Percentiles rank a stretch among this genome's conserved stretches.
Conservation (phyloP, 2,329 filamentous ascomycete genomes). For the Penicillium corylophilum region DNA sequence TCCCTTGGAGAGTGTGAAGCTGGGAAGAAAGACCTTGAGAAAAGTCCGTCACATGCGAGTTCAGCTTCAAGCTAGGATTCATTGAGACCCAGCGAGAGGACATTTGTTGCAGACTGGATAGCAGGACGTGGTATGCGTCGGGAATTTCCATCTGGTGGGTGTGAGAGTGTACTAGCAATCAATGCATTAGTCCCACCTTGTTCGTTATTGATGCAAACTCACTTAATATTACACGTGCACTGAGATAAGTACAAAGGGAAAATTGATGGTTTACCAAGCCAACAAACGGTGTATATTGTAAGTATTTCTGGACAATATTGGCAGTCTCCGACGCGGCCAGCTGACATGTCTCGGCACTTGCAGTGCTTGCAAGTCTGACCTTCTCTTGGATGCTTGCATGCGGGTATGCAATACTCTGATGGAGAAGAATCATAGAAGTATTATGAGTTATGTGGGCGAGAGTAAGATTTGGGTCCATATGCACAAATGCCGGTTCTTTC, state of each 20-base stretch:
- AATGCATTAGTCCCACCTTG: too few species aligned
- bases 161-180: slow-evolving; percentile 4
- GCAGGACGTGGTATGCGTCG: background rate
- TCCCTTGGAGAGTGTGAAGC: background rate
- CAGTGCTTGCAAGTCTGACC: slow-evolving; percentile 43
- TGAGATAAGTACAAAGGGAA: slow-evolving; percentile 49
- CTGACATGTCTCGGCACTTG: slow-evolving; percentile 52
- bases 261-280: slow-evolving; percentile 37
- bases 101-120: slow-evolving; percentile 8
- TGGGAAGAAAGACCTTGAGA: background rate
- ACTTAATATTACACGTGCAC: slow-evolving; percentile 22
- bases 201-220: background rate
- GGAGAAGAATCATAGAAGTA: too few species aligned
- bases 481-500: too few species aligned
- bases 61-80: slow-evolving; percentile 3
- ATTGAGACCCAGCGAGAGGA: slow-evolving; percentile 6
- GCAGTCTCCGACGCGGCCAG: slow-evolving; percentile 49
- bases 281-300: slow-evolving; percentile 35
- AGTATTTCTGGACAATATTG: slow-evolving; percentile 49
- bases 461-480: too few species aligned
- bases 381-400: slow-evolving; percentile 27
- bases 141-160: background rate
- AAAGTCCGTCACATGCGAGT: background rate
- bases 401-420: too few species aligned
- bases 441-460: too few species aligned